Evolutionary conservation across 257 asterid genomes (phyloP).

Genomic region (Schizonepeta tenuifolia): DNA sequence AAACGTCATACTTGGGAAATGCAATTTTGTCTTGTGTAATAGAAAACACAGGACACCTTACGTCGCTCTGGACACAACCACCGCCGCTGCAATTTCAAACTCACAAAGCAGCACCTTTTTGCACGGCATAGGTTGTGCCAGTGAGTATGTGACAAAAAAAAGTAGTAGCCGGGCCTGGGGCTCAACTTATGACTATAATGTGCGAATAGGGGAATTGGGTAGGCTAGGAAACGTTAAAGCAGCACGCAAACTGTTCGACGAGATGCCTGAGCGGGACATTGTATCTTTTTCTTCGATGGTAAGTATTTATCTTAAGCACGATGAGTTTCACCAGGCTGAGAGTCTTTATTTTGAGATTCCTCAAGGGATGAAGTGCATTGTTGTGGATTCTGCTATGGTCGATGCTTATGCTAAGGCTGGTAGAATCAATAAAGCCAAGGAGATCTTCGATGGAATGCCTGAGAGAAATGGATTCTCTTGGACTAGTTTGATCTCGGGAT

Average conservation of each 20-base stretch:
- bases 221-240: slow-evolving; percentile 45
- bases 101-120: slow-evolving; percentile 23
- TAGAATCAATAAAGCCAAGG: slow-evolving; percentile 44
- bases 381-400: slow-evolving; percentile 69
- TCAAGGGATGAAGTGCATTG: slow-evolving; percentile 50
- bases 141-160: background rate
- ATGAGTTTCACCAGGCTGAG: slow-evolving; percentile 54
- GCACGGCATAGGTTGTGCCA: background rate
- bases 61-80: slow-evolving; percentile 30
- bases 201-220: slow-evolving; percentile 44
- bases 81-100: slow-evolving; percentile 14
- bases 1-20: background rate
- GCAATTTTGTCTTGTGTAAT: background rate
- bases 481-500: slow-evolving; percentile 68
- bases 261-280: slow-evolving; percentile 54
- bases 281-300: slow-evolving; percentile 60
- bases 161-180: background rate
- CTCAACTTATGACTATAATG: slow-evolving; percentile 39
- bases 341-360: slow-evolving; percentile 49
- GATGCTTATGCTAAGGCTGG: slow-evolving; percentile 64
- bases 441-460: slow-evolving; percentile 57
- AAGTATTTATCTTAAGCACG: slow-evolving; percentile 52
- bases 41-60: slow-evolving; percentile 18
- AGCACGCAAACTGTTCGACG: slow-evolving; percentile 51
- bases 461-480: slow-evolving; percentile 59